Evolutionary conservation across 1,139 yeast genomes (phyloP), one percentile per base, ranked within the genome.

Genomic region (Hemisphaericaspora subhashii): DNA sequence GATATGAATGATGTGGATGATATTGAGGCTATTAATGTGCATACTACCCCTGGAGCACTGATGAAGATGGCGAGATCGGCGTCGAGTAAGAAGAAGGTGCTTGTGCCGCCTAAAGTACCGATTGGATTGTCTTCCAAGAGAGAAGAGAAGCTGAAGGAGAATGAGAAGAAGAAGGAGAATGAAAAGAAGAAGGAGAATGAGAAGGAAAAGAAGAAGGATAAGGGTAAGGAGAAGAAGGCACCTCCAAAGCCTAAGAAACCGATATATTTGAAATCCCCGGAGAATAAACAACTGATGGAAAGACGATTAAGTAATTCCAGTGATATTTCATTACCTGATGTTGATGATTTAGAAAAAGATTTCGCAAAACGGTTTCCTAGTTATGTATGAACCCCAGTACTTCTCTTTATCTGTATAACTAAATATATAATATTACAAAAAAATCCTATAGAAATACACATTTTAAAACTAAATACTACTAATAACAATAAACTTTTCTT

Each of bases 161-260:
- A 24, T 5, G 6, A 4, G n/a, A 13, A 21, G 18, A 26, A 11
- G 17, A 21, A 15, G 5, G 24, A 26, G 29, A 27, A n/a, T 14
- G 25, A 12, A 3, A 21, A 31, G 9, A 3, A 5, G 4, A 8
- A 8, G 9, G 18, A 14, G 12, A 24, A 24, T 5, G 6, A 4
- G n/a, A 13, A 21, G 18, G 31, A 11, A 17, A 21, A 15, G 6
- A 32, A 27, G n/a, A 11, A 35, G 12, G 25, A 17, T 5, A 16
- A 33, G 16, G 25, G 11, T 4, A 16, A 10, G 9, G 31, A 16
- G 7, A 72, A 71, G 48, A 68, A 68, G 24, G 77, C 81, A 4
- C 85, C 85, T 9, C 83, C 85, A 11, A 77, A 76, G 45, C 86
- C 86, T 3, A 68, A 65, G 45, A 81, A 82, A 47, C 88, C 89